Evolutionary conservation across 805 yeast genomes (phyloP).

Genomic region (Barnettozyma sucrosica): DNA sequence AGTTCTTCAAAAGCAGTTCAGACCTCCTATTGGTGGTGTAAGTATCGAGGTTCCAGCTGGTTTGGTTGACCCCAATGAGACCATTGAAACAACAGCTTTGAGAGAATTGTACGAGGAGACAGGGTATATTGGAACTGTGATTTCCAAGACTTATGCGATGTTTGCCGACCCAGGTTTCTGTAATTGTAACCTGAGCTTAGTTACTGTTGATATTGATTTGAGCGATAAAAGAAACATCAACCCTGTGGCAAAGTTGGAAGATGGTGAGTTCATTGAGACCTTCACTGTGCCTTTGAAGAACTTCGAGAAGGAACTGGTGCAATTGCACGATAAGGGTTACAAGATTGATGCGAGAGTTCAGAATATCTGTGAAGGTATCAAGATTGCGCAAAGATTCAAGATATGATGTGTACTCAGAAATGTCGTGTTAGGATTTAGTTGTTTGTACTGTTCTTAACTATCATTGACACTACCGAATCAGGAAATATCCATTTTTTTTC

Average conservation of each 20-base stretch:
- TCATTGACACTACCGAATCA: too few species aligned
- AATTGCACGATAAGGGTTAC: slow-evolving; percentile 59
- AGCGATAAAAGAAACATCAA: slow-evolving; percentile 54
- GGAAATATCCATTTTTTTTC: too few species aligned
- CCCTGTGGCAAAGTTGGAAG: slow-evolving; percentile 77
- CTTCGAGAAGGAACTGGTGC: slow-evolving; percentile 48
- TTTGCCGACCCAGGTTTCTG: slow-evolving; percentile 85
- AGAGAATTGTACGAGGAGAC: slow-evolving; percentile 91
- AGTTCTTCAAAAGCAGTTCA: slow-evolving; percentile 75
- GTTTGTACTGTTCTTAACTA: too few species aligned
- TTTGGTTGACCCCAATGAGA: slow-evolving; percentile 77
- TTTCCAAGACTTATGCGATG: slow-evolving; percentile 40
- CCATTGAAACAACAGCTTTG: slow-evolving; percentile 71
- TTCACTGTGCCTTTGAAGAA: slow-evolving; percentile 60
- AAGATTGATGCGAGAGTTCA: slow-evolving; percentile 83
- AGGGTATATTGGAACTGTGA: slow-evolving; percentile 73
- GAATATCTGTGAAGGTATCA: slow-evolving; percentile 78
- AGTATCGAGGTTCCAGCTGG: slow-evolving; percentile 97
- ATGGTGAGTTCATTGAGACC: slow-evolving; percentile 88
- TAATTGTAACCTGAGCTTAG: slow-evolving; percentile 79
- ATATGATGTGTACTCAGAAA: slow-evolving; percentile 6
- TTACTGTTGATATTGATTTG: slow-evolving; percentile 73
- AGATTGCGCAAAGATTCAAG: slow-evolving; percentile 41
- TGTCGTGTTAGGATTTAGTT: background rate
- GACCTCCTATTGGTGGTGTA: slow-evolving; percentile 88